A percentile compares a stretch with the other conserved stretches of the same genome.
Evolutionary conservation across 352 stramenopile genomes (phyloP).

Genomic region (Pythium dissimile): DNA sequence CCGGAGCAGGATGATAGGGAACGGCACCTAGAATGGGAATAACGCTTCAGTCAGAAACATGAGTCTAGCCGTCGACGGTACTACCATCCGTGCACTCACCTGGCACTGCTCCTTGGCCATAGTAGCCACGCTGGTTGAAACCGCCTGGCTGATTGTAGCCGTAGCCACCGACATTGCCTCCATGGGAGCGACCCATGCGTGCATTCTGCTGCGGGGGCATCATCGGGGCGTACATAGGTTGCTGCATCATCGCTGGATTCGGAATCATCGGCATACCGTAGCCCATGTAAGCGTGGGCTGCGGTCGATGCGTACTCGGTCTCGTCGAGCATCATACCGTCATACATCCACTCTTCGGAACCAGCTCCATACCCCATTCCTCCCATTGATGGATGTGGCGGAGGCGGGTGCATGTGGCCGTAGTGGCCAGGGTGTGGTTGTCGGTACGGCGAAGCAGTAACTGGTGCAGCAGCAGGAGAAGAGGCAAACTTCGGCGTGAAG

Average conservation of each 20-base stretch:
- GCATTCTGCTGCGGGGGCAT: slow-evolving; percentile 64
- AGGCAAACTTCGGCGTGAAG: slow-evolving; percentile 77
- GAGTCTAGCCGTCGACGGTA: background rate
- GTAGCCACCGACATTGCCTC: slow-evolving; percentile 23
- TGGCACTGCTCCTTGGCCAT: slow-evolving; percentile 34
- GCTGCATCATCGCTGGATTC: slow-evolving; percentile 57
- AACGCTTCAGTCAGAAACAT: background rate
- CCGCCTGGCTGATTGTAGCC: slow-evolving; percentile 42
- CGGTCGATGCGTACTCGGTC: slow-evolving; percentile 40
- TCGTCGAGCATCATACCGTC: slow-evolving; percentile 48
- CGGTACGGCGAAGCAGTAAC: slow-evolving; percentile 41
- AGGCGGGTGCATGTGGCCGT: slow-evolving; percentile 29
- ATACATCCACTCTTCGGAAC: slow-evolving; percentile 79
- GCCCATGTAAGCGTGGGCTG: slow-evolving; percentile 55
- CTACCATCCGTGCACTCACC: slow-evolving; percentile 1
- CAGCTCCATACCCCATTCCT: slow-evolving; percentile 43
- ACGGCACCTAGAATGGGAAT: slow-evolving; percentile 1
- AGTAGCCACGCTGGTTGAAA: slow-evolving; percentile 62
- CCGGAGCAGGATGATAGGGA: slow-evolving; percentile 13
- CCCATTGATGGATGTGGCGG: slow-evolving; percentile 33
- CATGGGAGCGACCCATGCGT: slow-evolving; percentile 29
- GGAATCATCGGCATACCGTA: slow-evolving; percentile 64
- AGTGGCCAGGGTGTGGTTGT: slow-evolving; percentile 31
- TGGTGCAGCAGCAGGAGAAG: slow-evolving; percentile 8
- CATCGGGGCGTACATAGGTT: slow-evolving; percentile 63